Conservation (phyloP, 495 filamentous ascomycete genomes). For the Achaetomiella virescens region DNA sequence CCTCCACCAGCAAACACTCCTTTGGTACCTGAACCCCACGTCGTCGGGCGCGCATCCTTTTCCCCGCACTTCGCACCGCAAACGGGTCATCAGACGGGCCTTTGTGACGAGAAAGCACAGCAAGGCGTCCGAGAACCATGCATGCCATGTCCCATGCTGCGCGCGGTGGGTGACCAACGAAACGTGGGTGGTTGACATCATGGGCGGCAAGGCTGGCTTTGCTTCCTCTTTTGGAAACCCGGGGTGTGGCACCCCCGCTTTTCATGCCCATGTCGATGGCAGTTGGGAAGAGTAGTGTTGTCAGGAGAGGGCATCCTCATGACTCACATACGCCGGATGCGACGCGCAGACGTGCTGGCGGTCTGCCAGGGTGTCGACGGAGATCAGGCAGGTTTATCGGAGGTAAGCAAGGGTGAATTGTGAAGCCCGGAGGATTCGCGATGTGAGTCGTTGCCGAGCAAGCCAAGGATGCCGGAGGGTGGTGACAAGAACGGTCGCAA, state of each 20-base stretch:
- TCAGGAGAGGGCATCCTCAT: background rate
- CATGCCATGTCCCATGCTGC: no score
- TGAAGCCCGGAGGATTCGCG: background rate
- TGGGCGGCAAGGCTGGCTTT: background rate
- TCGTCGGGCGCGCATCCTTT: conserved; percentile 14
- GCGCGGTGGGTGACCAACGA: conserved; percentile 3
- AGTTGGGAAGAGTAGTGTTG: background rate
- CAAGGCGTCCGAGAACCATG: no score
- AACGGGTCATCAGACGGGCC: conserved; percentile 3
- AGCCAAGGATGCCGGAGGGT: background rate
- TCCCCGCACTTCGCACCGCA: conserved; percentile 16
- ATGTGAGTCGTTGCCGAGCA: background rate
- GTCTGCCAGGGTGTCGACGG: background rate
- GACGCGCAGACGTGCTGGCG: conserved; percentile 3
- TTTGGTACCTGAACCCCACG: background rate
- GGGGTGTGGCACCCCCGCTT: background rate
- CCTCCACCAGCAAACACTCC: background rate
- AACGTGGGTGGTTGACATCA: conserved; percentile 6
- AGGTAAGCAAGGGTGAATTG: conserved; percentile 1
- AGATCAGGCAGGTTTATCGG: conserved; percentile 7
- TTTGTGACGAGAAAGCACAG: conserved; percentile 5
- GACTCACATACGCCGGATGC: conserved; percentile 4
- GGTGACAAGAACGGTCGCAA: background rate
- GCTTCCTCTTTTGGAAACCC: conserved; percentile 1
- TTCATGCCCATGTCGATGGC: background rate